Base-by-base conservation (phyloP, 805 yeast species). In the Teunomyces stri region DNA sequence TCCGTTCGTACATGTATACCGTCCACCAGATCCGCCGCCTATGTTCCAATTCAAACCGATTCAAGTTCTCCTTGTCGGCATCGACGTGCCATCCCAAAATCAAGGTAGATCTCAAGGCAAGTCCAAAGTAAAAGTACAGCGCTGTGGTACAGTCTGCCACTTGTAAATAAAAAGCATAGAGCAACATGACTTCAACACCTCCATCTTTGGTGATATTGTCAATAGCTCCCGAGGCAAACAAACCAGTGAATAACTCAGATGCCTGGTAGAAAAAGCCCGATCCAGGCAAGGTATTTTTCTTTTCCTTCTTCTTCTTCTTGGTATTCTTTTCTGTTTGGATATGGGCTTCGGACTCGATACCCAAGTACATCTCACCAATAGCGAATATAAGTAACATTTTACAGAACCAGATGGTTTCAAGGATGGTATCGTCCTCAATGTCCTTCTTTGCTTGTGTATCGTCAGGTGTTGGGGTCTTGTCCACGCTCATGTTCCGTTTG, bases 61-160 rank as follows among this genome's bases (percentile, higher is more conserved):
- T 75, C 42, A 79, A 55, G 25, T 70, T 64, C 51, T 82, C 89
- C 55, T 81, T 80, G 50, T 85, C 91, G 6, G 89, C 84, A 66
- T 87, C 94, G 2, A 87, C 94, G 62, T 87, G 95, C 82, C 85
- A 78, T 2, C 95, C 95, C 21, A 86, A 63, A 41, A 86, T 81
- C 46, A 87, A 68, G 6, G 89, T 82, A 0, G 91, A 82, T 48
- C 91, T 71, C 31, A 87, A 62, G 0, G 92, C 92, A 49, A 84
- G 74, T 2, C 91, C 91, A 64, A 87, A 85, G 63, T 86, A 87
- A 58, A 87, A 85, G 56, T 87, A 87, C 3, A 91, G 85, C 0
- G 91, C 87, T 6, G 86, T 84, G 1, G 91, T 87, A 58, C 90
- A 85, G 60, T 87, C 95, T 0, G 92, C 92, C 22, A 87, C 92